Conservation (phyloP, 306 rosid genomes). For the Vigna angularis region DNA sequence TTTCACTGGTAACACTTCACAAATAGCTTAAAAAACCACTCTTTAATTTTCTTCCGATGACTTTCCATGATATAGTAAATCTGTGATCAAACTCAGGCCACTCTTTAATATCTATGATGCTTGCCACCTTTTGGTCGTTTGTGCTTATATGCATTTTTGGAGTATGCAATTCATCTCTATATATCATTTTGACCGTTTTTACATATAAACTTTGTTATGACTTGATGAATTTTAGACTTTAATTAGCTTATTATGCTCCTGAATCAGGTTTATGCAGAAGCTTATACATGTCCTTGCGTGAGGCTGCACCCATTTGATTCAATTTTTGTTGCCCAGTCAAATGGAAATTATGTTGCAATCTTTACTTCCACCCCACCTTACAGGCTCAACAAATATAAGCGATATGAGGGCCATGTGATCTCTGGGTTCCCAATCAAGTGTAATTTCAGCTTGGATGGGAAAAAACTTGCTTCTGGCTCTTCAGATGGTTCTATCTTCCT, state of each 20-base stretch:
- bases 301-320: slow-evolving; percentile 79
- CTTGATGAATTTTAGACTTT: slow-evolving; percentile 21
- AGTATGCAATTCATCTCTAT: background rate
- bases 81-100: background rate
- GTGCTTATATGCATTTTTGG: slow-evolving; percentile 19
- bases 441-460: slow-evolving; percentile 79
- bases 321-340: slow-evolving; percentile 83
- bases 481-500: slow-evolving; percentile 82
- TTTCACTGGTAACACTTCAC: background rate
- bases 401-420: slow-evolving; percentile 78
- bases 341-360: slow-evolving; percentile 80
- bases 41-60: slow-evolving; percentile 1
- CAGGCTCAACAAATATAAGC: slow-evolving; percentile 86
- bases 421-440: slow-evolving; percentile 91
- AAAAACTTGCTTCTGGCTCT: slow-evolving; percentile 82
- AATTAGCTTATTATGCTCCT: slow-evolving; percentile 41
- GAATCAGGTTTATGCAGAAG: slow-evolving; percentile 89
- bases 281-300: slow-evolving; percentile 87
- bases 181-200: background rate
- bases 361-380: slow-evolving; percentile 79
- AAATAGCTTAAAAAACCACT: slow-evolving; percentile 12
- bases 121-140: background rate
- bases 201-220: slow-evolving; percentile 8
- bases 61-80: background rate
- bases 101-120: slow-evolving; percentile 17